phyloP scores from a whole-genome alignment of 106 monocot species.

The Acorus gramineus region DNA sequence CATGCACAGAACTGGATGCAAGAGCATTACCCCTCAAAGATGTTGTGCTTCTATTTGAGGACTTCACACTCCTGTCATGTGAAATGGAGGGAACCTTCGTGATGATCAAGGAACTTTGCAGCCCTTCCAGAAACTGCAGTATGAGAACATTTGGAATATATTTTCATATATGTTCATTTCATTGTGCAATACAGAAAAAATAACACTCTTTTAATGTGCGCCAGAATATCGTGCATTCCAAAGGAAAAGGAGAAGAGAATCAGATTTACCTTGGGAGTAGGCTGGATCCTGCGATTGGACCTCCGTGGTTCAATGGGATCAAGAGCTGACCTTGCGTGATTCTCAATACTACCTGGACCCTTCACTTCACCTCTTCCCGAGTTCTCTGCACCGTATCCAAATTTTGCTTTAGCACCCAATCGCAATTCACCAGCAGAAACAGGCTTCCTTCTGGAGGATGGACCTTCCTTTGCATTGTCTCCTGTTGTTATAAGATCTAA shows the following conservation, averaged over 20 bases:
- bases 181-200: too few species aligned
- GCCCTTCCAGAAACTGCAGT: slow-evolving; percentile 82
- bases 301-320: slow-evolving; percentile 67
- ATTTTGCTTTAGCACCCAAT: slow-evolving; percentile 23
- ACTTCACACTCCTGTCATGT: slow-evolving; percentile 44
- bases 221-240: too few species aligned
- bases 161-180: neutral
- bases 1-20: neutral
- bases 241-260: neutral
- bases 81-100: slow-evolving; percentile 42
- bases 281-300: slow-evolving; percentile 85
- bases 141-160: neutral
- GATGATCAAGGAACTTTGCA: slow-evolving; percentile 76
- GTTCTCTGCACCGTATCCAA: slow-evolving; percentile 20
- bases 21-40: slow-evolving; percentile 52
- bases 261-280: slow-evolving; percentile 75
- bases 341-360: slow-evolving; percentile 7
- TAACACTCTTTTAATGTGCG: too few species aligned
- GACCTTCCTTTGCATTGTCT: slow-evolving; percentile 1
- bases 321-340: slow-evolving; percentile 13
- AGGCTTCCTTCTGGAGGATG: slow-evolving; percentile 26
- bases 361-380: slow-evolving; percentile 17
- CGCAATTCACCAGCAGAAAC: slow-evolving; percentile 7
- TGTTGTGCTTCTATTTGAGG: slow-evolving; percentile 26
- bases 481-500: slow-evolving; percentile 9